A percentile compares a stretch with the other conserved stretches of the same genome.
These are phyloP conservation scores for Boletellus ananas DNA, from an alignment of 768 basidiomycete genomes.

Conservation along the genomic window DNA sequence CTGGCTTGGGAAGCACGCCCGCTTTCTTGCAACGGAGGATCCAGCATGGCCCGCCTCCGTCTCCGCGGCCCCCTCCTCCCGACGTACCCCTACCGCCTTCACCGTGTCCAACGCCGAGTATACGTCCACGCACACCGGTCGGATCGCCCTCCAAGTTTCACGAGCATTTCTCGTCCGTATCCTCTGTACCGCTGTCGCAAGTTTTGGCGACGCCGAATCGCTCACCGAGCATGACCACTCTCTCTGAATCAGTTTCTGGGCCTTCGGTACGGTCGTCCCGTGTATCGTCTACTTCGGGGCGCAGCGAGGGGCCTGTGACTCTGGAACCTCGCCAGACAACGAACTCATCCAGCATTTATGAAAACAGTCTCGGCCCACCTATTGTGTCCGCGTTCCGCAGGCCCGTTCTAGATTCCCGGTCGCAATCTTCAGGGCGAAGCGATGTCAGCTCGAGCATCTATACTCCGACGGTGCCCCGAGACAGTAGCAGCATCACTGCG, in stretches of 20 bases:
- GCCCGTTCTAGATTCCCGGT: slow-evolving; percentile 2
- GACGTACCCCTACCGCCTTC: slow-evolving; percentile 30
- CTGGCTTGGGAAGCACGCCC: slow-evolving; percentile 13
- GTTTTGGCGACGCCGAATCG: slow-evolving; percentile 12
- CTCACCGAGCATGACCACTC: slow-evolving; percentile 18
- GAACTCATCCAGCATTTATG: slow-evolving; percentile 19
- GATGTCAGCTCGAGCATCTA: slow-evolving; percentile 18
- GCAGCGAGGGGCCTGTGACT: slow-evolving; percentile 4
- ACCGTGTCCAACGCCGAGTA: slow-evolving; percentile 4
- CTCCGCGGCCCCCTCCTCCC: slow-evolving; percentile 27
- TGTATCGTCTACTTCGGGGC: slow-evolving; percentile 19
- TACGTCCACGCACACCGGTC: slow-evolving; percentile 11
- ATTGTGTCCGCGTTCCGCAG: slow-evolving; percentile 3
- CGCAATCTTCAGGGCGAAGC: slow-evolving; percentile 20
- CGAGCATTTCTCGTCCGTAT: slow-evolving; percentile 31
- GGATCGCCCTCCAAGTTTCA: slow-evolving; percentile 28
- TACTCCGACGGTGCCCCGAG: slow-evolving; percentile 14
- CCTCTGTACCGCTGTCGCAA: slow-evolving; percentile 19
- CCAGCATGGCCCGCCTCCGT: slow-evolving; percentile 22
- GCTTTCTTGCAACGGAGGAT: slow-evolving; percentile 31
- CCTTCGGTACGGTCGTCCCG: slow-evolving; percentile 26
- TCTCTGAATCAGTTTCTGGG: slow-evolving; percentile 30
- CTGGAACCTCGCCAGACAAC: slow-evolving; percentile 17
- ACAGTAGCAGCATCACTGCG: slow-evolving; percentile 13
- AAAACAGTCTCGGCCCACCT: slow-evolving; percentile 18